Evolutionary conservation across 208 protist species (phyloP), one percentile per base, ranked within the genome.

Genomic region (Trypanosoma brucei): DNA sequence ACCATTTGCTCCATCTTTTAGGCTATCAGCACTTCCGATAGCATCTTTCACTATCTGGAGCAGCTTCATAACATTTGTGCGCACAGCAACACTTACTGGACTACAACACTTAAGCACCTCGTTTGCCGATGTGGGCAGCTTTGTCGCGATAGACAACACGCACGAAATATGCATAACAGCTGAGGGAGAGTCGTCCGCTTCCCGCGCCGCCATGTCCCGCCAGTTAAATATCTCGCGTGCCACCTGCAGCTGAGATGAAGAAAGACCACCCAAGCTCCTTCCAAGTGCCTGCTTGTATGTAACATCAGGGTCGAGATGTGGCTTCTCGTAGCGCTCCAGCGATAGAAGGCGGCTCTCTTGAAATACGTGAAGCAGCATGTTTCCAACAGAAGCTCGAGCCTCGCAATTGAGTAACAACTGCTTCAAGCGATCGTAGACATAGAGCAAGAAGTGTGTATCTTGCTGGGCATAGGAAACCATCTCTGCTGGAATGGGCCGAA

Each of bases 381-480:
- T 97, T 34, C 77, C 79, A 22, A 92, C 70, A 33, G 74, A 78
- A 34, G 83, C 84, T 72, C 90, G 68, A 70, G 83, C 60, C 76
- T 90, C 86, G 62, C 66, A 81, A 63, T 86, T 88, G 59, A 94
- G 64, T 53, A 96, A 79, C 49, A 93, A 58, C 39, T 79, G 68
- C 64, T 88, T 82, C 44, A 95, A 68, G 33, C 90, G 72, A 75
- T 98, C 97, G 78, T 98, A 97, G 22, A 98, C 84, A 72, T 98
- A 98, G 1, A 99, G 81, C 0, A 99, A 78, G 71, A 98, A 99
- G 83, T 99, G 98, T 9, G 98, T 99, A 74, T 99, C 98, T 62
- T 97, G 81, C 0, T 97, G 77, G 0, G 98, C 98, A 75, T 99
- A 99, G 44, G 92, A 68, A 8, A 97, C 68, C 98, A 99, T 98